These are phyloP conservation scores for Verticillium albo-atrum DNA, from an alignment of 2,329 filamentous ascomycete species.

Conservation along the genomic window DNA sequence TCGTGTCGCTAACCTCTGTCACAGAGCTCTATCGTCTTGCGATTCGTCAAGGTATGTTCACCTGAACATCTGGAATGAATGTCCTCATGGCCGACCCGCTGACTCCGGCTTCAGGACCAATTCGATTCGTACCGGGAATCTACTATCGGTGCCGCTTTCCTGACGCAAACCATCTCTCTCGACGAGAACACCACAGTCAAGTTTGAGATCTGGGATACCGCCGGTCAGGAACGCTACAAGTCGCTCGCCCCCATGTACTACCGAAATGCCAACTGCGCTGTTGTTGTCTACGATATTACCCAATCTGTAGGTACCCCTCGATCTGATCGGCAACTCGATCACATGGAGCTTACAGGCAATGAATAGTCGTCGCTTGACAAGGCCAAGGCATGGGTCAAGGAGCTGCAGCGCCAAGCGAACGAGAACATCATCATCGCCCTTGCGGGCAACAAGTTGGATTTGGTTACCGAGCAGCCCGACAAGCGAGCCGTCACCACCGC, in stretches of 20 bases:
- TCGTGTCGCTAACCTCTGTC: neutral
- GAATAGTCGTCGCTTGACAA: slow-evolving; percentile 89
- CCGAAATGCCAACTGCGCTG: slow-evolving; percentile 97
- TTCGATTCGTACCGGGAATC: slow-evolving; percentile 97
- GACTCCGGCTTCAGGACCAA: slow-evolving; percentile 70
- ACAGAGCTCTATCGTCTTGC: slow-evolving; percentile 92
- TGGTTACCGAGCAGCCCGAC: slow-evolving; percentile 90
- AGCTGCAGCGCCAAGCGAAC: slow-evolving; percentile 96
- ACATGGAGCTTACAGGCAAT: slow-evolving; percentile 5
- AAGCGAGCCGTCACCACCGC: slow-evolving; percentile 87
- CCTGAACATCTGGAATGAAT: neutral
- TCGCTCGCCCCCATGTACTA: slow-evolving; percentile 99
- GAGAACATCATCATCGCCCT: slow-evolving; percentile 99
- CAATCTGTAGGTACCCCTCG: slow-evolving; percentile 70
- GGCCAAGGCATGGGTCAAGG: slow-evolving; percentile 98
- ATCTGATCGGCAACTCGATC: neutral
- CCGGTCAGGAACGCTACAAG: slow-evolving; percentile 98
- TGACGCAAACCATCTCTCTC: slow-evolving; percentile 97
- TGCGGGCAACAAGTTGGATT: slow-evolving; percentile 94
- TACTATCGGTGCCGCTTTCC: slow-evolving; percentile 95
- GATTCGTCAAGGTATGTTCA: slow-evolving; percentile 88
- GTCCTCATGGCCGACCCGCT: neutral
- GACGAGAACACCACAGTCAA: slow-evolving; percentile 98
- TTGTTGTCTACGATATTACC: slow-evolving; percentile 98
- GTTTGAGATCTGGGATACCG: slow-evolving; percentile 99